Base-by-base conservation (phyloP, 2,329 filamentous ascomycete genomes). In the Escovopsis sp. region DNA sequence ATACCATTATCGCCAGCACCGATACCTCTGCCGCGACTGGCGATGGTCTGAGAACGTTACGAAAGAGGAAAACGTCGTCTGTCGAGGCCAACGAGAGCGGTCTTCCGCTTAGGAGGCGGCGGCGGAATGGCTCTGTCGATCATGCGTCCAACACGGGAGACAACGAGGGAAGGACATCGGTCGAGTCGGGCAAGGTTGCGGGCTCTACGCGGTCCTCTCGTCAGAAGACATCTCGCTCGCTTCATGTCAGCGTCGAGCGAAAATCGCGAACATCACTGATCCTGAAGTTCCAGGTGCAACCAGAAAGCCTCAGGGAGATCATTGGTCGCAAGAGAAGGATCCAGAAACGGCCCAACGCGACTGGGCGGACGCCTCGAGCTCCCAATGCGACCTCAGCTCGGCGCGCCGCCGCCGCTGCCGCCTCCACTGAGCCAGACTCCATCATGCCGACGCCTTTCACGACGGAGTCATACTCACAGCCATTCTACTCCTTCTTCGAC, bases 401-500 rank as follows among this genome's bases (percentile, higher is more conserved):
- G 6, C 48, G 44, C 34, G 38, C 37, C 15, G 42, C 43, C 30
- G 33, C 42, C 18, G 26, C 25, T 23, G 21, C 21, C 21, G 21
- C 21, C 21, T n/a, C n/a, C n/a, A 30, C 31, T 30, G 40, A 45
- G 27, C 25, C 34, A 18, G 34, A 34, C 13, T 30, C 33, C 13
- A 32, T 32, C 10, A 66, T 65, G 50, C 72, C 66, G 54, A 51
- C 78, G 56, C 51, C 78, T 56, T 60, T 74, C 59, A 55, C 70
- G 52, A 49, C 68, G 49, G 54, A 72, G 47, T 60, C 57, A 29
- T 87, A 83, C 50, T 74, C 75, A 2, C 79, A 85, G 41, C 81
- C 83, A 1, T 88, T 92, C 50, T 88, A 88, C 47, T 83, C 83
- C 0, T 87, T 94, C 44, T 80, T 81, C 41, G 88, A 94, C 45